These are phyloP conservation scores for Starmerella vaccinii DNA, from an alignment of 805 yeast genomes.

Conservation along the genomic window DNA sequence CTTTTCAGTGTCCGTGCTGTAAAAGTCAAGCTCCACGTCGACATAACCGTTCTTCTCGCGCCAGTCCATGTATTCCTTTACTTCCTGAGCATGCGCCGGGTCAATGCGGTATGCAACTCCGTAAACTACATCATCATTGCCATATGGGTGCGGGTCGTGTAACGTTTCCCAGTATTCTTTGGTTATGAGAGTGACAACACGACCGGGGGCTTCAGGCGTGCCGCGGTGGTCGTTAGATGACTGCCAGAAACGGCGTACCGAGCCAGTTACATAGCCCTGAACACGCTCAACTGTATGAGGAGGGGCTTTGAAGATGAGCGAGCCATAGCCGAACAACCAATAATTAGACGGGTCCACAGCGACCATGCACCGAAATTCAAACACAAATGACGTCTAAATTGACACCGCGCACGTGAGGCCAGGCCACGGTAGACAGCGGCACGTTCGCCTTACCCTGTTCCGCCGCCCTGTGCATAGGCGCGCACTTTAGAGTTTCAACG, in stretches of 20 bases:
- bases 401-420: neutral
- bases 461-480: neutral
- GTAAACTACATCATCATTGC: constrained; percentile 40
- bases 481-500: neutral
- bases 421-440: neutral
- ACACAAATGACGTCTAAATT: neutral
- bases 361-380: constrained; percentile 1
- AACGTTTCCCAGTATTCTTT: constrained; percentile 43
- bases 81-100: constrained; percentile 49
- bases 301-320: constrained; percentile 83
- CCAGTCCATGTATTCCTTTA: constrained; percentile 58
- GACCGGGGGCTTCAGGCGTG: constrained; percentile 73
- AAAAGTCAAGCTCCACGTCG: constrained; percentile 54
- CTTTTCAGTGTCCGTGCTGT: constrained; percentile 32
- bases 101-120: constrained; percentile 80
- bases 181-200: constrained; percentile 75
- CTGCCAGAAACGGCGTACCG: constrained; percentile 82
- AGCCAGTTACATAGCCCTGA: constrained; percentile 69
- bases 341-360: constrained; percentile 17
- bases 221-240: constrained; percentile 84
- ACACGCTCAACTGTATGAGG: constrained; percentile 52
- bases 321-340: constrained; percentile 89
- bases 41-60: constrained; percentile 88
- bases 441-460: neutral
- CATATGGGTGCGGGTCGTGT: constrained; percentile 33